Evolutionary conservation across 2,329 filamentous ascomycete species (phyloP).

Genomic region (Albophoma yamanashiensis): DNA sequence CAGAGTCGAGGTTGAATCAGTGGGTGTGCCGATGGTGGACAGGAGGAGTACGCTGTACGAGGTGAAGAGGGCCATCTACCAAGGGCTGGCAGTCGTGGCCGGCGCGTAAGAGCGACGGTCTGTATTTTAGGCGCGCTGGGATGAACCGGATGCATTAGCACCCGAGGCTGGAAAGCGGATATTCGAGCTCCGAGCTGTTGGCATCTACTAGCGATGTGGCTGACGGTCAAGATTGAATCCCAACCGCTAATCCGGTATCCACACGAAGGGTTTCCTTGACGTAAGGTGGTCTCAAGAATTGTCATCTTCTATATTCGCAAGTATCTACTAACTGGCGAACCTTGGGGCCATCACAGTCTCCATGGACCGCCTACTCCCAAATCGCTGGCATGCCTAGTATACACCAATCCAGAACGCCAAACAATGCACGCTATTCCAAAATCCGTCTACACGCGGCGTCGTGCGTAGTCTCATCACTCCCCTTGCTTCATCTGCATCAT

Average conservation of each 20-base stretch:
- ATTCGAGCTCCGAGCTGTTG: neutral
- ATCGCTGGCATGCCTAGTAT: slow-evolving; percentile 1
- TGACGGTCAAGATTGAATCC: neutral
- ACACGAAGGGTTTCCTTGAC: neutral
- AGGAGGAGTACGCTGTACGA: slow-evolving; percentile 64
- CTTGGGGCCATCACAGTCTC: neutral
- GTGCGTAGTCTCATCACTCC: neutral
- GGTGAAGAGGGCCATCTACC: slow-evolving; percentile 86
- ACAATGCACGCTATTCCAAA: slow-evolving; percentile 21
- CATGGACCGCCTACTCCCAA: neutral
- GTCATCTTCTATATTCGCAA: neutral
- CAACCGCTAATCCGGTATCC: neutral
- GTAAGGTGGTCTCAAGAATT: neutral
- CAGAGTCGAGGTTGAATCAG: slow-evolving; percentile 76
- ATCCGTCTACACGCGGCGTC: neutral
- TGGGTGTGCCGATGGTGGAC: slow-evolving; percentile 35
- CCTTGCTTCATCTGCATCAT: slow-evolving; percentile 44
- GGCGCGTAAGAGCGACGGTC: slow-evolving; percentile 42
- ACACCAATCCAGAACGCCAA: slow-evolving; percentile 18
- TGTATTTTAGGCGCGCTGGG: neutral
- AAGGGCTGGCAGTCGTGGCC: slow-evolving; percentile 82
- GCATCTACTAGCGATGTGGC: neutral
- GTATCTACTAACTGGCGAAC: neutral
- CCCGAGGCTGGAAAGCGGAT: neutral
- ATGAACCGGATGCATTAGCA: neutral